Conservation (phyloP, 1,284 basidiomycete species). For the Neonothopanus nambi region DNA sequence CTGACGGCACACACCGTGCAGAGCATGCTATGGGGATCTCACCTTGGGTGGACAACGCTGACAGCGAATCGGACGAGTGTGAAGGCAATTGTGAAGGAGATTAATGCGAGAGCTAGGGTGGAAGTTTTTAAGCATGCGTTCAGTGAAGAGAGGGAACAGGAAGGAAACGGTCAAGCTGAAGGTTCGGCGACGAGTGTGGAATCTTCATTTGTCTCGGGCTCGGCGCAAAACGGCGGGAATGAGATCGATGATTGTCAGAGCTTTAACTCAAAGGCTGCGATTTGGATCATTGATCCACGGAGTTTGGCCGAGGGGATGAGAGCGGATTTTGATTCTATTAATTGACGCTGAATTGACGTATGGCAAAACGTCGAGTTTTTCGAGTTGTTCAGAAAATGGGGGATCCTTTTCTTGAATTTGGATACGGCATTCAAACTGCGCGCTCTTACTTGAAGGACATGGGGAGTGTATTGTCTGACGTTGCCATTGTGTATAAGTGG, state of each 20-base stretch:
- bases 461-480: too few relatives aligned
- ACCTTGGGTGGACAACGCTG: conserved; percentile 76
- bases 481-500: too few relatives aligned
- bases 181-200: conserved; percentile 17
- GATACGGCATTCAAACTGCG: too few relatives aligned
- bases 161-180: conserved; percentile 21
- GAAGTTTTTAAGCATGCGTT: conserved; percentile 24
- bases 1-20: conserved; percentile 71
- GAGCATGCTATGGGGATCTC: conserved; percentile 68
- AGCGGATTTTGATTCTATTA: conserved; percentile 28
- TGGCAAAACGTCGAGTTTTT: neutral
- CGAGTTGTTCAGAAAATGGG: neutral
- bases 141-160: conserved; percentile 25
- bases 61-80: conserved; percentile 80
- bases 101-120: conserved; percentile 30
- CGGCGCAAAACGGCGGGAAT: neutral
- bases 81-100: conserved; percentile 66
- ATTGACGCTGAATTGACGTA: neutral
- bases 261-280: conserved; percentile 41
- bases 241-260: neutral
- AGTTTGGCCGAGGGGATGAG: conserved; percentile 76
- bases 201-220: neutral
- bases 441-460: too few relatives aligned
- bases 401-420: too few relatives aligned
- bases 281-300: conserved; percentile 75